Conservation (phyloP, 2,329 filamentous ascomycete genomes). For the Pseudogymnoascus sp. region DNA sequence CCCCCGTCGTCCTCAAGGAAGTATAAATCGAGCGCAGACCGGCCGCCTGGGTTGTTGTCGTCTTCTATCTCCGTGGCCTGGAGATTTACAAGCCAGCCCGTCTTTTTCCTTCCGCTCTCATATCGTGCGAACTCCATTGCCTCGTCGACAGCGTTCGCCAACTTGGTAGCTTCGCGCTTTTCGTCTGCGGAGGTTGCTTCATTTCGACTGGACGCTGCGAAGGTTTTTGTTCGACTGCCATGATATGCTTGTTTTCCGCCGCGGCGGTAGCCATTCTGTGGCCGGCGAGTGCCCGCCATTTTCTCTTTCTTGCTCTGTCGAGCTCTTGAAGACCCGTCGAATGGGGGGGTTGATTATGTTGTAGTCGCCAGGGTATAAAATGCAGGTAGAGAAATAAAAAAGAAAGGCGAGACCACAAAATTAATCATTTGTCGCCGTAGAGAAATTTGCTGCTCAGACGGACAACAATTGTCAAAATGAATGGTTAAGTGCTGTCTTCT, state of each 20-base stretch:
- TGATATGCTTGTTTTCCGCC: constrained; percentile 61
- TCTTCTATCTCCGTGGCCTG: constrained; percentile 83
- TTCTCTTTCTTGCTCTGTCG: constrained; percentile 23
- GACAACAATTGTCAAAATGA: constrained; percentile 2
- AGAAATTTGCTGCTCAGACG: background rate
- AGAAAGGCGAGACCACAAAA: background rate
- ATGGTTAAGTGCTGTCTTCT: background rate
- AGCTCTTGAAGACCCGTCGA: constrained; percentile 12
- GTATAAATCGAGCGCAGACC: constrained; percentile 90
- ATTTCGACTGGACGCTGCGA: constrained; percentile 66
- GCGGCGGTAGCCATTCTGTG: constrained; percentile 58
- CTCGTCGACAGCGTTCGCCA: constrained; percentile 88
- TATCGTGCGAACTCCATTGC: constrained; percentile 88
- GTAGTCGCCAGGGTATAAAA: constrained; percentile 12
- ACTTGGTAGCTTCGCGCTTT: constrained; percentile 73
- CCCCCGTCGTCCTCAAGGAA: constrained; percentile 82
- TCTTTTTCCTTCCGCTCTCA: constrained; percentile 71
- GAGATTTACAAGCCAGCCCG: constrained; percentile 94
- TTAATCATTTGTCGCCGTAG: constrained; percentile 3
- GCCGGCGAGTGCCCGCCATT: constrained; percentile 51
- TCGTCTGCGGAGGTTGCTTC: constrained; percentile 91
- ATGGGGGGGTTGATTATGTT: constrained; percentile 8
- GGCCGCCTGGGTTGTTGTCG: constrained; percentile 70
- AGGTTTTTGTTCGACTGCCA: constrained; percentile 65
- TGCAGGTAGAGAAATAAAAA: background rate